These are phyloP conservation scores for Macrolepiota fuliginosa DNA, from an alignment of 768 basidiomycete genomes.

Conservation along the genomic window DNA sequence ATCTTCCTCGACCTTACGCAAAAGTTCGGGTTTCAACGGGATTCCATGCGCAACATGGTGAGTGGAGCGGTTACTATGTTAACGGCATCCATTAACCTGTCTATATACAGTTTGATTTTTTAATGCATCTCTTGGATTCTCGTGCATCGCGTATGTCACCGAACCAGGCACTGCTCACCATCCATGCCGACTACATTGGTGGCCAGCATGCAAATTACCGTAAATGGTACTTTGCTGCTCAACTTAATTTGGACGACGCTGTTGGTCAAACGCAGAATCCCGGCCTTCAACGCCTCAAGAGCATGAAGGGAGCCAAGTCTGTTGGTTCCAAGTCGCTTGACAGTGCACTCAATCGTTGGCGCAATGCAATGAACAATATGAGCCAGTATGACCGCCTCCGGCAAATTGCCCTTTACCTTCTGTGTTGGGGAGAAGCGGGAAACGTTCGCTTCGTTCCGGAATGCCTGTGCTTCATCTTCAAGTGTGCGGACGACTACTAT, in stretches of 20 bases:
- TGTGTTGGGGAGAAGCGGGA: conserved; percentile 98
- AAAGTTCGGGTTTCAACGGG: conserved; percentile 98
- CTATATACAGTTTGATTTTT: conserved; percentile 79
- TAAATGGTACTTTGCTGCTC: conserved; percentile 99
- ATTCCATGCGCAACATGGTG: conserved; percentile 95
- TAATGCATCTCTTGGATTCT: conserved; percentile 97
- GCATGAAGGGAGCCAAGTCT: conserved; percentile 63
- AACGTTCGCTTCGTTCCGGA: conserved; percentile 98
- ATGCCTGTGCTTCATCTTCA: conserved; percentile 98
- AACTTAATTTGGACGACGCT: conserved; percentile 98
- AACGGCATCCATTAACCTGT: conserved; percentile 4
- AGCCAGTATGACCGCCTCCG: conserved; percentile 97
- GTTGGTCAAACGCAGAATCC: conserved; percentile 95
- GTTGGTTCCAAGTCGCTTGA: conserved; percentile 78
- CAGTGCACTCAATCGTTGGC: conserved; percentile 91
- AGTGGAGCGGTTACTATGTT: conserved; percentile 20
- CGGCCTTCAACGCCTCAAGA: conserved; percentile 84
- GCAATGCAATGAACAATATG: conserved; percentile 99
- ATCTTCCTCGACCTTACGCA: conserved; percentile 97
- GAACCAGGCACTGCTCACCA: conserved; percentile 90
- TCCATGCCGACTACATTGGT: conserved; percentile 99
- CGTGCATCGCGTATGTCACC: conserved; percentile 98
- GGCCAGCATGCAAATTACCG: conserved; percentile 99
- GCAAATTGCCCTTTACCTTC: conserved; percentile 91
- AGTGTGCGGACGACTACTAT: conserved; percentile 99